Base-by-base conservation (phyloP, 805 yeast genomes). In the Suhomyces prunicola region DNA sequence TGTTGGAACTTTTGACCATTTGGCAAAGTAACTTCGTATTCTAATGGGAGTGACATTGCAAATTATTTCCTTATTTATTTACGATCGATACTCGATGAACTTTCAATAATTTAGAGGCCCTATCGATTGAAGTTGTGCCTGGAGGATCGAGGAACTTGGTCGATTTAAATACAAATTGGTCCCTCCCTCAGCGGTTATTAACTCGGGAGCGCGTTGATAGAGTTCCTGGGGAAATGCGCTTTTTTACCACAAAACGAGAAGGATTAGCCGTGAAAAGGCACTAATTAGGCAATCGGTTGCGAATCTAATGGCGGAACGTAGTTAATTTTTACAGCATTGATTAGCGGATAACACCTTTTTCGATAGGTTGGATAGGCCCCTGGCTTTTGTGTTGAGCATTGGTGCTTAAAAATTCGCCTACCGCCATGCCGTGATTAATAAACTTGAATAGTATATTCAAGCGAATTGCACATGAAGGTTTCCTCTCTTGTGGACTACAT, bases 1-100 rank as follows among this genome's bases (percentile, higher is more conserved):
- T 82, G 87, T 24, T 67, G 59, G 65, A 72, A 80, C 47, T 73
- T 74, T 47, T 65, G 60, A 48, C 86, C 86, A 41, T 74, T 77
- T 19, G 87, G 85, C 58, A 75, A 68, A 29, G 77, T 70, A 48
- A 76, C 69, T 47, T 71, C 72, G 62, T 66, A 64, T 58, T 62
- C 64, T 59, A 74, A 71, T 26, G 76, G 74, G 42, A 70, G 62
- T 19, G 74, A 63, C 76, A 71, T 72, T 29, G 33, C 4, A 29
- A 6, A 10, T 29, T 8, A 2, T 10, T 10, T 29, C 12, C 33
- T 29, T 29, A 5, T 29, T 12, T 29, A 5, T 29, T 27, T 26
- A 27, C 31, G 33, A 29, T 29, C 12, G 33, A 29, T 29, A 29
- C 33, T 29, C 33, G 12, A 29, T 29, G 33, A 29, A 5, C 6